Percentiles rank a stretch among this genome's conserved stretches.
phyloP scores from a whole-genome alignment of 192 early-diverging fungal species.

The Podila epigama region DNA sequence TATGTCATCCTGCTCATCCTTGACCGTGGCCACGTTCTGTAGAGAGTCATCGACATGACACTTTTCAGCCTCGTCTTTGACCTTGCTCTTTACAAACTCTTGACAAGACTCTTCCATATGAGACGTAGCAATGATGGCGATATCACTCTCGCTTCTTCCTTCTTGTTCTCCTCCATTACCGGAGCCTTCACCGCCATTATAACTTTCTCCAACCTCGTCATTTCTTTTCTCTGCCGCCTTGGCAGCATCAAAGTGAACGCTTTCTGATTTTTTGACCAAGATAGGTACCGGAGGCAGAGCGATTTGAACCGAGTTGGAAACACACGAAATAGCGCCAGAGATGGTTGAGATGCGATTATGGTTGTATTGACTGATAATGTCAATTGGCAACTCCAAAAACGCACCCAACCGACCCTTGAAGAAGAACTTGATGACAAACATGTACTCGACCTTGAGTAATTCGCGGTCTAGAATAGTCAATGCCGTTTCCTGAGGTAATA shows the following conservation, averaged over 20 bases:
- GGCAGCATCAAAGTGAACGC: neutral
- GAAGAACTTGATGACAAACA: slow-evolving; percentile 49
- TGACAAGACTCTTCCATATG: too few relatives aligned
- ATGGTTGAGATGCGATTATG: slow-evolving; percentile 47
- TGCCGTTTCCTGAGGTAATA: slow-evolving; percentile 22
- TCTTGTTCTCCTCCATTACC: too few relatives aligned
- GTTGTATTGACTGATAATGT: slow-evolving; percentile 45
- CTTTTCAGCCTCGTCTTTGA: too few relatives aligned
- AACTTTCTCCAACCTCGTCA: too few relatives aligned
- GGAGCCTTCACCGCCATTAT: too few relatives aligned
- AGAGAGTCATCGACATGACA: too few relatives aligned
- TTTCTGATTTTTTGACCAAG: slow-evolving; percentile 11
- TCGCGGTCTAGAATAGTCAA: slow-evolving; percentile 38
- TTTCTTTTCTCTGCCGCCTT: too few relatives aligned
- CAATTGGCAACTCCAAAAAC: slow-evolving; percentile 37
- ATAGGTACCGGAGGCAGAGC: slow-evolving; percentile 36
- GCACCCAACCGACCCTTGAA: slow-evolving; percentile 43
- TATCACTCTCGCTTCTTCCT: too few relatives aligned
- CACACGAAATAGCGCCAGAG: slow-evolving; percentile 37
- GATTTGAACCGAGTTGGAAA: slow-evolving; percentile 41
- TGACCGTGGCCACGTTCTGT: too few relatives aligned
- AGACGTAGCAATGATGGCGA: too few relatives aligned
- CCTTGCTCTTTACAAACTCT: too few relatives aligned
- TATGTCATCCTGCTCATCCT: too few relatives aligned
- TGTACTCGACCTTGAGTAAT: slow-evolving; percentile 30